Base-by-base conservation (phyloP, 2,329 filamentous ascomycete genomes). In the Alternaria sp. region DNA sequence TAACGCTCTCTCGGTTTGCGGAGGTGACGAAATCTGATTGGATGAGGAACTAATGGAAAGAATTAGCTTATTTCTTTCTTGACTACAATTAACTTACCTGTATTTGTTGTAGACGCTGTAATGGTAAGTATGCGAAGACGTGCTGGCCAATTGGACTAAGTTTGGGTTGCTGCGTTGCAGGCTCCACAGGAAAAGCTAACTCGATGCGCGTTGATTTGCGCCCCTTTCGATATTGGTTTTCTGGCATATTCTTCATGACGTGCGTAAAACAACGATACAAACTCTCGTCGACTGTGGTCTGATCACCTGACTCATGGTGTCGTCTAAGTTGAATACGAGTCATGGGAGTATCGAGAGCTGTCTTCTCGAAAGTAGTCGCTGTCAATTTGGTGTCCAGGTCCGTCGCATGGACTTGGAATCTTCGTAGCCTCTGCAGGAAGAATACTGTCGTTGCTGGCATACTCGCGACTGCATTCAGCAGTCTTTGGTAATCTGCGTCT, bases 21-120 rank as follows among this genome's bases (percentile, higher is more conserved):
- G 62, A 56, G 2, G 68, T 64, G 24, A 70, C 64, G 41, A 73
- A 73, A 39, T 72, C 68, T 10, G 69, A 62, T 49, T 71, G 67
- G n/a, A 73, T 66, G 5, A 71, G 28, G 31, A 73, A 70, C 70
- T 73, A 37, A 17, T 7, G 31, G n/a, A n/a, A 7, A 36, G 28
- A 8, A 10, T 41, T 52, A 36, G 41, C 1, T 2, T 13, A 33
- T 23, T 17, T 10, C 24, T 49, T 13, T n/a, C 4, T 17, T 3
- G 1, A n/a, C 39, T 31, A 7, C 6, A 9, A 17, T n/a, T 10
- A 2, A 54, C 65, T 59, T 48, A 72, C 70, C 44, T 66, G 66
- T 10, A 68, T 34, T 13, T 67, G 54, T 17, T 46, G 52, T 33
- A 67, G 8, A 17, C 60, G 48, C 14, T 61, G 56, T 4, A 73